Evolutionary conservation across 768 basidiomycete genomes (phyloP).

Genomic region (Obba rivulosa): DNA sequence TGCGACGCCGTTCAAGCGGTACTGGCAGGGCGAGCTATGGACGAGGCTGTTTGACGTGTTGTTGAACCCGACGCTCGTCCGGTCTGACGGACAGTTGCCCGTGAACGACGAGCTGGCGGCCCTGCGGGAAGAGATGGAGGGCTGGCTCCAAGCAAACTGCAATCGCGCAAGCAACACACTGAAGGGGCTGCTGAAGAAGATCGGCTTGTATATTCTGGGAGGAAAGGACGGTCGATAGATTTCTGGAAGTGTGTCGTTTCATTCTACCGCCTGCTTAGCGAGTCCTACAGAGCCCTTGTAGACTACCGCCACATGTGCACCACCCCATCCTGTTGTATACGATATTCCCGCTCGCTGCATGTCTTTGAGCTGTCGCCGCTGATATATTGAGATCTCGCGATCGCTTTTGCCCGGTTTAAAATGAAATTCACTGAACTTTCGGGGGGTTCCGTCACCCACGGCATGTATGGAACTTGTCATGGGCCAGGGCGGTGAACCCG

Average conservation of each 20-base stretch:
- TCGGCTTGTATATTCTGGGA: slow-evolving; percentile 49
- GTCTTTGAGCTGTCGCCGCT: too few species aligned
- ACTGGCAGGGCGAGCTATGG: slow-evolving; percentile 94
- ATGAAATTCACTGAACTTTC: too few species aligned
- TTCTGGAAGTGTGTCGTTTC: neutral
- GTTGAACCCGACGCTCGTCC: slow-evolving; percentile 71
- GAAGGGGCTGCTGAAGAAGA: slow-evolving; percentile 79
- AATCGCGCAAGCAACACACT: slow-evolving; percentile 77
- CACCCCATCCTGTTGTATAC: too few species aligned
- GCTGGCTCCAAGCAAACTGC: slow-evolving; percentile 82
- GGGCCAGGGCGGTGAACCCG: too few species aligned
- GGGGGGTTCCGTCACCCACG: too few species aligned
- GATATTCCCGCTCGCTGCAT: neutral
- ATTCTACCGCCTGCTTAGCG: neutral
- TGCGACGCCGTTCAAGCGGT: slow-evolving; percentile 78
- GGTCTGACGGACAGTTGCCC: slow-evolving; percentile 58
- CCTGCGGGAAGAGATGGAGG: slow-evolving; percentile 78
- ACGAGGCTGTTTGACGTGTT: slow-evolving; percentile 75
- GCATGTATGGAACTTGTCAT: too few species aligned
- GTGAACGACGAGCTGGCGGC: slow-evolving; percentile 60
- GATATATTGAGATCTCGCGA: too few species aligned
- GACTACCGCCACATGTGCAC: neutral
- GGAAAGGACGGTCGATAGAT: slow-evolving; percentile 17
- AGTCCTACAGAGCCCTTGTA: neutral
- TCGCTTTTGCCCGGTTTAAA: too few species aligned